Base-by-base conservation (phyloP, 2,329 filamentous ascomycete species). In the Colletotrichum echinochloae region DNA sequence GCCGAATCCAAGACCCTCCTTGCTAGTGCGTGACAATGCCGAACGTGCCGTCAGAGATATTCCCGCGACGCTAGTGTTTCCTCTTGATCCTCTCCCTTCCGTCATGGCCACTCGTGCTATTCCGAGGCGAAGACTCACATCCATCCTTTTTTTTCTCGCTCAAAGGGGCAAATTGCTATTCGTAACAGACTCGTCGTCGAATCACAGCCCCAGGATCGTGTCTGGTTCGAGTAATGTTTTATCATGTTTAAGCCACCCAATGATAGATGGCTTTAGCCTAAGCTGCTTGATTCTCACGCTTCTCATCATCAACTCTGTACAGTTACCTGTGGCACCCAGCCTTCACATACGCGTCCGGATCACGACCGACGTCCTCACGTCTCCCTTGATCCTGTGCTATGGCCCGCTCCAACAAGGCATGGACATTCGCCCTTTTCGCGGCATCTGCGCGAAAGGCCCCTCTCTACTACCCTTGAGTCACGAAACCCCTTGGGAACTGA, bases 181-280 rank as follows among this genome's bases (percentile, higher is more conserved):
- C 18, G 16, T 12, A 23, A 52, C 8, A 5, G 16, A n/a, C 23
- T 26, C 9, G 3, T 54, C 14, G 23, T 44, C 37, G 26, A 54
- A 11, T 62, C 60, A 33, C 35, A 20, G 20, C 23, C 35, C 26
- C 20, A 52, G 16, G 11, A 39, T 12, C 28, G 2, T 35, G n/a
- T n/a, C n/a, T 14, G 59, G n/a, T 44, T 54, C 59, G 46, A 71
- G 51, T 63, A 54, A 68, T 63, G 52, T 67, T 71, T 67, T 63
- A 52, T 68, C 68, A 68, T 71, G n/a, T 71, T 71, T 30, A 54
- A 71, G 68, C 68, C 65, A 68, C 52, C 65, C 68, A 46, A 54
- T 48, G 51, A 59, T 59, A 71, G 59, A 71, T 71, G 63, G 51
- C 63, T 68, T 52, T 57, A 59, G 65, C 44, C 68, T 68, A 60